Percentiles rank a stretch among this genome's conserved stretches.
These are phyloP conservation scores for Hypoxylon cercidicola DNA, from an alignment of 495 filamentous ascomycete species.

Conservation along the genomic window DNA sequence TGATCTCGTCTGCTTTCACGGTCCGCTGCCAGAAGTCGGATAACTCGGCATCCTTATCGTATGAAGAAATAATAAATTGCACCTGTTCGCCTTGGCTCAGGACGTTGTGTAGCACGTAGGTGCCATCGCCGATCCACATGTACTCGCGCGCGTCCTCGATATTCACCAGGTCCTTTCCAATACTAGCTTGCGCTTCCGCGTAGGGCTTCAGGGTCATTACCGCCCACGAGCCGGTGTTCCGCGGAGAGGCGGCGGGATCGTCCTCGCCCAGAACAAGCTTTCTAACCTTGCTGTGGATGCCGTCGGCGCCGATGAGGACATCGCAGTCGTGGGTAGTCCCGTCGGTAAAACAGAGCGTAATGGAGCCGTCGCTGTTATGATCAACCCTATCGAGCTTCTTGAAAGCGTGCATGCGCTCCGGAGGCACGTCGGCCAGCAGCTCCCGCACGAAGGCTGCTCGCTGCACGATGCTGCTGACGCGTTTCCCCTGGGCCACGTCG, in stretches of 20 bases:
- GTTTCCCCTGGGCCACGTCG: background rate
- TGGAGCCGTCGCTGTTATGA: slow-evolving; percentile 11
- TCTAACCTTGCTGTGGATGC: slow-evolving; percentile 55
- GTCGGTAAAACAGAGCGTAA: slow-evolving; percentile 45
- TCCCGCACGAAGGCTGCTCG: slow-evolving; percentile 22
- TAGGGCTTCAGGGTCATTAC: slow-evolving; percentile 33
- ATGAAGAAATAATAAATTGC: slow-evolving; percentile 26
- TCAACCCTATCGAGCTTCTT: slow-evolving; percentile 35
- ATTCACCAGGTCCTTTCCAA: slow-evolving; percentile 23
- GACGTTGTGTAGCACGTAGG: slow-evolving; percentile 27
- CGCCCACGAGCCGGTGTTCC: slow-evolving; percentile 25
- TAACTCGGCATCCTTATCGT: slow-evolving; percentile 19
- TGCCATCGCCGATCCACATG: slow-evolving; percentile 17
- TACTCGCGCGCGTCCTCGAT: slow-evolving; percentile 28
- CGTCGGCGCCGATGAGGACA: slow-evolving; percentile 61
- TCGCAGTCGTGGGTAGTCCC: slow-evolving; percentile 51
- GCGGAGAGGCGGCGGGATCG: slow-evolving; percentile 19
- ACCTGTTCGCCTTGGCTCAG: slow-evolving; percentile 27
- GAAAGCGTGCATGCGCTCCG: slow-evolving; percentile 24
- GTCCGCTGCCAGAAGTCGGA: slow-evolving; percentile 17
- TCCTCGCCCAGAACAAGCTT: slow-evolving; percentile 22
- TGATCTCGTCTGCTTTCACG: slow-evolving; percentile 28
- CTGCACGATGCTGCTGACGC: slow-evolving; percentile 30
- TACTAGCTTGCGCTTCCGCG: slow-evolving; percentile 18
- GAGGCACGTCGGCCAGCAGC: slow-evolving; percentile 13